These are phyloP conservation scores for Posidonia australis DNA, from an alignment of 106 monocot genomes.

Conservation along the genomic window DNA sequence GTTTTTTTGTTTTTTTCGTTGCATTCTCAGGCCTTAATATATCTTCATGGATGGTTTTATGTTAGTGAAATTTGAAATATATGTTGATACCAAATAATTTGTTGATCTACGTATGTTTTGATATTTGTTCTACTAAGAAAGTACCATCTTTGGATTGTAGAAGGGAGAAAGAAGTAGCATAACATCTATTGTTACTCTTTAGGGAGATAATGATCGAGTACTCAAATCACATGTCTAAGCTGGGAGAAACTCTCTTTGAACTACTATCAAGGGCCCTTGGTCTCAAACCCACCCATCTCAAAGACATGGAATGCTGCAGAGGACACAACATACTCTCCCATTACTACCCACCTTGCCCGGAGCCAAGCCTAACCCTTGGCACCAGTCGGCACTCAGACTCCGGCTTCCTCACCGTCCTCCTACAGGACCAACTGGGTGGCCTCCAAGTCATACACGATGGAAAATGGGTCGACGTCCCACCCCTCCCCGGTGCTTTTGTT, in stretches of 20 bases:
- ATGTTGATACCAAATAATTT: too few species aligned
- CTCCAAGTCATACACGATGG: conserved; percentile 9
- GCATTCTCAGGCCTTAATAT: too few species aligned
- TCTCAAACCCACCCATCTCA: conserved; percentile 5
- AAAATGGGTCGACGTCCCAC: conserved; percentile 11
- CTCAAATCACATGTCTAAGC: conserved; percentile 1
- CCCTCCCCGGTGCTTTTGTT: conserved; percentile 3
- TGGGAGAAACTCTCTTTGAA: conserved; percentile 5
- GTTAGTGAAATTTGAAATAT: too few species aligned
- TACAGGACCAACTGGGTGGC: conserved; percentile 13
- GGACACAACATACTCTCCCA: conserved; percentile 11
- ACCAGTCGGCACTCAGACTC: conserved; percentile 10
- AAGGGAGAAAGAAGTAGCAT: too few species aligned
- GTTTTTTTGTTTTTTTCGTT: too few species aligned
- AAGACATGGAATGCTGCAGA: conserved; percentile 6
- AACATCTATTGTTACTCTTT: too few species aligned
- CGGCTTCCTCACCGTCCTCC: conserved; percentile 5
- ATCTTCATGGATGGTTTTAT: too few species aligned
- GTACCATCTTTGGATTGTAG: too few species aligned
- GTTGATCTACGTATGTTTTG: too few species aligned
- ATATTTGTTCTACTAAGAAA: too few species aligned
- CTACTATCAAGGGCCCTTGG: conserved; percentile 11
- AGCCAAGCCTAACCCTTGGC: conserved; percentile 5
- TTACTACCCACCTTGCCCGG: conserved; percentile 13
- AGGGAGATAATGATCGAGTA: conserved; percentile 6